Evolutionary conservation across 352 stramenopile genomes (phyloP).

Genomic region (Phytopythium boreale): DNA sequence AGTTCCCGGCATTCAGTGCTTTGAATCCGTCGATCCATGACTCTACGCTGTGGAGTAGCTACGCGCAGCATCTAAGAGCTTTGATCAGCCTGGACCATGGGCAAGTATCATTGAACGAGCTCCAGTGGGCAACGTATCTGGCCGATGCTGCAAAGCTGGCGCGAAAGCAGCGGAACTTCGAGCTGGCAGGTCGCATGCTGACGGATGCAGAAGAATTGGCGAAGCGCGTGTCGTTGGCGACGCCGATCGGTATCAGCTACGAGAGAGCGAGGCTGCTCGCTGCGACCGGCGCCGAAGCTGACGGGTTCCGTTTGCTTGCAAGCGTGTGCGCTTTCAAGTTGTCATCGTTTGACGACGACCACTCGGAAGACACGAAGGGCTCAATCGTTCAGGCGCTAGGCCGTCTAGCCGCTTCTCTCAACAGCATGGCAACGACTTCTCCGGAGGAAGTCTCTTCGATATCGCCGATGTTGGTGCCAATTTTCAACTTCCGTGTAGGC

Average conservation of each 20-base stretch:
- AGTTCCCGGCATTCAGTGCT: background rate
- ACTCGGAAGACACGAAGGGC: background rate
- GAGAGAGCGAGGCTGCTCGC: conserved; percentile 42
- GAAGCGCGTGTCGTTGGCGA: background rate
- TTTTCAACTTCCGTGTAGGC: background rate
- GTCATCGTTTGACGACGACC: background rate
- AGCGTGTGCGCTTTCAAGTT: background rate
- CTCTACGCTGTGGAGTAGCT: conserved; percentile 28
- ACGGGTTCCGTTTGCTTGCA: conserved; percentile 25
- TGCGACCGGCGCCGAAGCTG: conserved; percentile 23
- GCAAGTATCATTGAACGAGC: background rate
- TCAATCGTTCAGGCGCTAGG: conserved; percentile 8
- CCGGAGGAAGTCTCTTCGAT: background rate
- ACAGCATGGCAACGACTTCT: background rate
- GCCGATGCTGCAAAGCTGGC: conserved; percentile 39
- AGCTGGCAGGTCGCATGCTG: conserved; percentile 31
- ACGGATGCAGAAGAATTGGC: conserved; percentile 15
- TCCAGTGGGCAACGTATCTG: conserved; percentile 12
- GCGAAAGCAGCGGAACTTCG: conserved; percentile 53
- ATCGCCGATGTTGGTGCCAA: background rate
- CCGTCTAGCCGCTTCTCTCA: background rate
- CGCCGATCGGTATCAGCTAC: conserved; percentile 18
- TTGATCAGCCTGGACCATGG: background rate
- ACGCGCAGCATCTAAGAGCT: background rate
- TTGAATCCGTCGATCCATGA: conserved; percentile 31